Evolutionary conservation across 75 land plant genomes (phyloP), one percentile per base, ranked within the genome.

Genomic region (Cryptomeria japonica): DNA sequence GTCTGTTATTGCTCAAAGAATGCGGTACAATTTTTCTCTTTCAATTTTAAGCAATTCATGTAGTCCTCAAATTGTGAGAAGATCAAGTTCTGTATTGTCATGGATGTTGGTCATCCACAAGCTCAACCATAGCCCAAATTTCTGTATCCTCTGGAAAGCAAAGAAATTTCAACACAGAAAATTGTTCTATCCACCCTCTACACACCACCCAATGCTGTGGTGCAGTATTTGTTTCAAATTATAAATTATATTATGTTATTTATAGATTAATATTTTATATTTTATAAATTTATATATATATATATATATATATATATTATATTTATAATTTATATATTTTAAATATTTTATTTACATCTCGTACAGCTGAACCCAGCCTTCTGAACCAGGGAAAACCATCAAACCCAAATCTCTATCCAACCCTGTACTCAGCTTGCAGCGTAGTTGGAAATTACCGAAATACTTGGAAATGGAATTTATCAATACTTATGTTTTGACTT

Each of bases 191-290:
- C 4, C 34, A 31, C 72, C 61, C 73, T n/a, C n/a, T 49, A 22
- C 14, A 15, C 25, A 85, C 86, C 79, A 56, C 86, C 13, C 86
- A 28, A 47, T 85, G 86, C 15, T 85, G 61, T 75, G 15, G 72
- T 85, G 58, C 32, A 68, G 56, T 85, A 56, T 6, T 8, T 49
- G 61, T 44, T 44, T 44, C 3, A 3, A 44, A 44, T 44, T 44
- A 44, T 44, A 44, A 44, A 44, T 44, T 44, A 44, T 44, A 44
- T 44, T 44, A 44, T 2, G 5, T 44, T 44, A 3, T 44, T 44
- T 44, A 44, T 44, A 44, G 2, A 44, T 44, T 44, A 44, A n/a
- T 44, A 3, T 44, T 3, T 44, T 44, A 3, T 44, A 44, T 44
- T 44, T 44, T 44, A 44, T 44, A 44, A n/a, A n/a, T n/a, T 44